Percentiles rank a stretch among this genome's conserved stretches.
Evolutionary conservation across 2,329 filamentous ascomycete species (phyloP).

Genomic region (Canariomyces notabilis): DNA sequence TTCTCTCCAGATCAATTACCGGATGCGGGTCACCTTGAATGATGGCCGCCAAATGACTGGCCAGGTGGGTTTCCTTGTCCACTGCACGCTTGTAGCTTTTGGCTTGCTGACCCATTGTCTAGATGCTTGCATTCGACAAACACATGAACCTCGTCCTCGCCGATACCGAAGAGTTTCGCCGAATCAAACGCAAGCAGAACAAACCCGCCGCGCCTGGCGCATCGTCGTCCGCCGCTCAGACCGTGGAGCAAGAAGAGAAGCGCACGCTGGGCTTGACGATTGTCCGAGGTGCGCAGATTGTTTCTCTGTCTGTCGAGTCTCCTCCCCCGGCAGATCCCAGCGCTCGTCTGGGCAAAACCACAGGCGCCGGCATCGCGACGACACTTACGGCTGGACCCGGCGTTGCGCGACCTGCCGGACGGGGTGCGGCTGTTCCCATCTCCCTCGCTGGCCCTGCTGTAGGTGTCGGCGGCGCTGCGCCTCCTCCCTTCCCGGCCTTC

Average conservation of each 20-base stretch:
- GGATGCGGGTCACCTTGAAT: slow-evolving; percentile 93
- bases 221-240: slow-evolving; percentile 56
- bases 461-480: slow-evolving; percentile 70
- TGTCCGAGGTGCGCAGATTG: slow-evolving; percentile 87
- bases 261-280: slow-evolving; percentile 94
- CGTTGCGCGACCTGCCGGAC: slow-evolving; percentile 83
- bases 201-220: slow-evolving; percentile 64
- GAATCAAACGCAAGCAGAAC: slow-evolving; percentile 76
- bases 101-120: slow-evolving; percentile 38
- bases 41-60: slow-evolving; percentile 93
- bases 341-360: slow-evolving; percentile 75
- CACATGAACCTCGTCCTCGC: slow-evolving; percentile 99
- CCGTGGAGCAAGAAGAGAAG: slow-evolving; percentile 91
- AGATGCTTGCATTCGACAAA: slow-evolving; percentile 99
- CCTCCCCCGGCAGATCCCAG: slow-evolving; percentile 92
- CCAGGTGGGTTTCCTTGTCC: slow-evolving; percentile 10
- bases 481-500: slow-evolving; percentile 57
- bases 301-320: slow-evolving; percentile 91
- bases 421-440: slow-evolving; percentile 65
- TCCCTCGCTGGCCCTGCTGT: slow-evolving; percentile 85
- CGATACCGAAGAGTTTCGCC: slow-evolving; percentile 96
- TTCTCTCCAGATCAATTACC: slow-evolving; percentile 82
- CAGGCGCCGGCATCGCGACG: slow-evolving; percentile 62
- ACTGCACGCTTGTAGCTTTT: neutral
- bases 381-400: slow-evolving; percentile 79